Conservation (phyloP, 1,284 basidiomycete genomes). For the Tylopilus sp. region DNA sequence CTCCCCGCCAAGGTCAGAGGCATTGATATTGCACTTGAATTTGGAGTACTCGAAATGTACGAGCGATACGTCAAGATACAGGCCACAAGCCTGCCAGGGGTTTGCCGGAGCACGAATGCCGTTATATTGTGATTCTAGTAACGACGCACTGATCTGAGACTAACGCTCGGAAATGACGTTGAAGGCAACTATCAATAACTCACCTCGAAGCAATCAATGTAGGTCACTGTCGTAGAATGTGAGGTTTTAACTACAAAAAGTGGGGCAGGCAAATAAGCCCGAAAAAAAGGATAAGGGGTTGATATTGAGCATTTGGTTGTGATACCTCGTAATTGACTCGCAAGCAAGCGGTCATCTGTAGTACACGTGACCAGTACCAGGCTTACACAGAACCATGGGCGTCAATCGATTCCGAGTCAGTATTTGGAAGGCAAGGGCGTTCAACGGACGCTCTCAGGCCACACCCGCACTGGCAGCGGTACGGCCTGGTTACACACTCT, state of each 20-base stretch:
- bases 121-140: slow-evolving; percentile 34
- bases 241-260: slow-evolving; percentile 38
- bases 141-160: slow-evolving; percentile 38
- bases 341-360: too few relatives aligned
- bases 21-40: slow-evolving; percentile 28
- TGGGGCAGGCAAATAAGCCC: too few relatives aligned
- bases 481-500: not conserved
- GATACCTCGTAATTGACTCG: too few relatives aligned
- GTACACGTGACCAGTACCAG: too few relatives aligned
- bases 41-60: slow-evolving; percentile 46
- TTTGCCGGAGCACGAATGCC: slow-evolving; percentile 44
- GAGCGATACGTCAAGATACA: slow-evolving; percentile 32
- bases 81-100: slow-evolving; percentile 9
- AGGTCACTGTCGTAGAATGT: slow-evolving; percentile 33
- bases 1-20: slow-evolving; percentile 40
- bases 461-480: too few relatives aligned
- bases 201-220: slow-evolving; percentile 41
- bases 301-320: too few relatives aligned
- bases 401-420: too few relatives aligned
- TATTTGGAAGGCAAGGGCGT: too few relatives aligned
- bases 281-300: too few relatives aligned
- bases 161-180: slow-evolving; percentile 33
- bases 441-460: too few relatives aligned
- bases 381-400: too few relatives aligned
- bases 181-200: not conserved